Evolutionary conservation across 1,139 yeast species (phyloP).

Genomic region (Pneumocystis wakefieldiae): DNA sequence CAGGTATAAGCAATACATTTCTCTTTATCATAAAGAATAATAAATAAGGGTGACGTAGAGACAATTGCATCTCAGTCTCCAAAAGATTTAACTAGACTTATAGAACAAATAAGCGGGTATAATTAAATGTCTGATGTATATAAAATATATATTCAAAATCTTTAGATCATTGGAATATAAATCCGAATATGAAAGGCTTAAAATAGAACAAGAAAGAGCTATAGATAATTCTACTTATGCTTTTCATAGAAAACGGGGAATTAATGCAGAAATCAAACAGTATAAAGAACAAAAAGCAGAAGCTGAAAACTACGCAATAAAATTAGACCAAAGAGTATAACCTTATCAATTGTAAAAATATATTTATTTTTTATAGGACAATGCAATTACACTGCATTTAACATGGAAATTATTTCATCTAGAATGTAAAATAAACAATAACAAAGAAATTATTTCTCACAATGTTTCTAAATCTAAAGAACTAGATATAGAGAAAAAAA

Average conservation of each 20-base stretch:
- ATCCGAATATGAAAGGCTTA: constrained; percentile 51
- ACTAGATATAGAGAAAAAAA: constrained; percentile 10
- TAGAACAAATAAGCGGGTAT: constrained; percentile 45
- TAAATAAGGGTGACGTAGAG: constrained; percentile 67
- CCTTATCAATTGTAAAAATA: background rate
- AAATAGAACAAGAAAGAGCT: constrained; percentile 52
- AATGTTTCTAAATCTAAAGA: background rate
- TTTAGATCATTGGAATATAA: constrained; percentile 64
- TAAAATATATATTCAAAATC: background rate
- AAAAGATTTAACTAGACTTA: constrained; percentile 49
- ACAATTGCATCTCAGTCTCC: constrained; percentile 83
- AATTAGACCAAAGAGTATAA: constrained; percentile 31
- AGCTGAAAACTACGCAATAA: constrained; percentile 51
- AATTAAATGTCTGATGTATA: background rate
- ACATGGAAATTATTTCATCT: constrained; percentile 57
- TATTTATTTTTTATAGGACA: constrained; percentile 20
- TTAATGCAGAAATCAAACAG: constrained; percentile 63
- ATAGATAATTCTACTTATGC: constrained; percentile 51
- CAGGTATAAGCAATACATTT: constrained; percentile 28
- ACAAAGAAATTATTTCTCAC: constrained; percentile 6
- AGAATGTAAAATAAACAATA: constrained; percentile 30
- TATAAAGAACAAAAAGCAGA: constrained; percentile 65
- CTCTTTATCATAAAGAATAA: background rate
- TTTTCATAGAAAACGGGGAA: constrained; percentile 55
- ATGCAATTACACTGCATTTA: constrained; percentile 36